Base-by-base conservation (phyloP, 768 basidiomycete species). In the Kwoniella botswanensis region DNA sequence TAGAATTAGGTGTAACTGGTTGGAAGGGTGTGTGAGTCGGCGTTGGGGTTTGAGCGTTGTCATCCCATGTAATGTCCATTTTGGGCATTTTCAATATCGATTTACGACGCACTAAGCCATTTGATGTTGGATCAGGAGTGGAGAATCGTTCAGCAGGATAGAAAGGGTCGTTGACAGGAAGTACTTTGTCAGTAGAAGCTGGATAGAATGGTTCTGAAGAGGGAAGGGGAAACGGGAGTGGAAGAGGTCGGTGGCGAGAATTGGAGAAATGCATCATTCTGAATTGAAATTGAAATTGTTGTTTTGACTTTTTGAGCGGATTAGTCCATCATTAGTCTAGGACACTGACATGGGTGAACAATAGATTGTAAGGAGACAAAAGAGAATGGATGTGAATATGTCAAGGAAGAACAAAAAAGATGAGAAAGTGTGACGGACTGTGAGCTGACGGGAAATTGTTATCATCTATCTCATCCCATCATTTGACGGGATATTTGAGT, bases 41-140 rank as follows among this genome's bases (percentile, higher is more conserved):
- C 7, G 35, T 35, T 35, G 6, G 35, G 35, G 35, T 5, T 6
- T 9, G 35, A 9, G 35, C 7, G 35, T 5, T 35, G 35, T 68
- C 67, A 56, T 67, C 71, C 74, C 74, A 75, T 43, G 74, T 75
- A 42, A 74, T 74, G 52, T 71, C 35, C 63, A 66, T 46, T 41
- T 43, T 54, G 24, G 63, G 63, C n/a, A 64, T 54, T 64, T 64
- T 64, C 24, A 64, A 21, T 18, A 64, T 64, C 52, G 63, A 64
- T 55, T 54, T 64, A 12, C 63, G 24, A 41, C 57, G 57, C 12
- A 26, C 26, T 35, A 59, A 35, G 1, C 59, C 59, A 44, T 46
- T 56, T 26, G 53, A 65, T 18, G 54, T 56, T 22, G 41, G 26
- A 12, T 63, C 62, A 17, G 46, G 62, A 11, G 43, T 52, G 21